Evolutionary conservation across 2,329 filamentous ascomycete genomes (phyloP).

Genomic region (Elsinoe perseae): DNA sequence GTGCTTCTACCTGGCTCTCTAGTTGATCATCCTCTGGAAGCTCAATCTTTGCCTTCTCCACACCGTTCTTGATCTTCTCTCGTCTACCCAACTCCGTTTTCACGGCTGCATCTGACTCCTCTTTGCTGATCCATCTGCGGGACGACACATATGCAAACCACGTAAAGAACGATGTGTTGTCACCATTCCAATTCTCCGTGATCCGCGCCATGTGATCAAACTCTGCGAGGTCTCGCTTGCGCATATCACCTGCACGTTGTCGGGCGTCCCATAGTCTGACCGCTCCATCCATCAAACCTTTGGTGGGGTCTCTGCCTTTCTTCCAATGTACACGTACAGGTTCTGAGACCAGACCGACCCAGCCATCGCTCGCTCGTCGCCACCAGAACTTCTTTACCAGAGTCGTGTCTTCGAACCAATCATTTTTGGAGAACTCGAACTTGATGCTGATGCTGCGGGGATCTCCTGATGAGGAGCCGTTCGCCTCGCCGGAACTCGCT

Average conservation of each 20-base stretch:
- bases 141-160: constrained; percentile 69
- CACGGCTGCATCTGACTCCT: constrained; percentile 58
- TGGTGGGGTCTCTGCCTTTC: constrained; percentile 69
- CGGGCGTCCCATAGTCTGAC: constrained; percentile 61
- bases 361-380: constrained; percentile 60
- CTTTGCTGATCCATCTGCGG: constrained; percentile 60
- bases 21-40: constrained; percentile 26
- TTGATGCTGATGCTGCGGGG: constrained; percentile 71
- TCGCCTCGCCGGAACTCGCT: constrained; percentile 24
- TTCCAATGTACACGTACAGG: constrained; percentile 81
- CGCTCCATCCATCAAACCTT: constrained; percentile 68
- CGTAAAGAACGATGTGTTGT: constrained; percentile 68
- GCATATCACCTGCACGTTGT: constrained; percentile 39
- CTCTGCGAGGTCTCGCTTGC: constrained; percentile 43
- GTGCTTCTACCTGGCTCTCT: constrained; percentile 7
- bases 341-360: constrained; percentile 74
- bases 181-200: constrained; percentile 38
- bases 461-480: constrained; percentile 54
- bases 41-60: constrained; percentile 35
- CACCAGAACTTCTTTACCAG: constrained; percentile 92
- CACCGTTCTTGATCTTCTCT: constrained; percentile 35
- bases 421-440: constrained; percentile 74
- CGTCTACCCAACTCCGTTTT: constrained; percentile 55
- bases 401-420: constrained; percentile 68
- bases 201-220: constrained; percentile 49